Conservation (phyloP, 2,329 filamentous ascomycete genomes). For the Emydomyces testavorans region DNA sequence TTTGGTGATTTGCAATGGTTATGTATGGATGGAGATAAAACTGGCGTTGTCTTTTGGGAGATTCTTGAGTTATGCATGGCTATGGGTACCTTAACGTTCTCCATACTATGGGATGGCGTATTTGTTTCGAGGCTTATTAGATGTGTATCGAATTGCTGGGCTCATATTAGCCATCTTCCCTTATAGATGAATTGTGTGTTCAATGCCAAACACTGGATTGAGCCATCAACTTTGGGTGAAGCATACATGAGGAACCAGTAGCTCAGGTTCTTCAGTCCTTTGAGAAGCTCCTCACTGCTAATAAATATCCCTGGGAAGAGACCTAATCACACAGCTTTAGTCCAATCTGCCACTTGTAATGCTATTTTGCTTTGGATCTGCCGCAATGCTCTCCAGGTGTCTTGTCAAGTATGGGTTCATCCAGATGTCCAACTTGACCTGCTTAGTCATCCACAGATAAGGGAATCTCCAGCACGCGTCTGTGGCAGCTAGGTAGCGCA, state of each 20-base stretch:
- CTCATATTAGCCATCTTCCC: too few relatives aligned
- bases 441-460: conserved; percentile 5
- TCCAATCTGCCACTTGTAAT: too few relatives aligned
- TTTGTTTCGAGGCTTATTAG: background rate
- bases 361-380: too few relatives aligned
- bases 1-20: background rate
- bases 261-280: too few relatives aligned
- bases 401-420: background rate
- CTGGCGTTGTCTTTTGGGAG: background rate
- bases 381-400: too few relatives aligned
- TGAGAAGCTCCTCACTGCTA: too few relatives aligned
- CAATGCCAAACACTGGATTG: too few relatives aligned
- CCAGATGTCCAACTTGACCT: background rate
- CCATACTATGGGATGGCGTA: background rate
- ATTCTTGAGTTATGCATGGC: background rate
- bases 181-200: too few relatives aligned
- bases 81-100: background rate
- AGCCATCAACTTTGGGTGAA: too few relatives aligned
- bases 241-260: too few relatives aligned
- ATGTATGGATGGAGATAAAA: background rate
- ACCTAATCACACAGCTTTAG: too few relatives aligned
- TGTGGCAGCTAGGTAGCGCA: background rate
- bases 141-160: background rate
- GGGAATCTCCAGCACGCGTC: conserved; percentile 3
- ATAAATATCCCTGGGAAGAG: too few relatives aligned